phyloP scores from a whole-genome alignment of 805 yeast genomes.

The Middelhovenomyces tepae region DNA sequence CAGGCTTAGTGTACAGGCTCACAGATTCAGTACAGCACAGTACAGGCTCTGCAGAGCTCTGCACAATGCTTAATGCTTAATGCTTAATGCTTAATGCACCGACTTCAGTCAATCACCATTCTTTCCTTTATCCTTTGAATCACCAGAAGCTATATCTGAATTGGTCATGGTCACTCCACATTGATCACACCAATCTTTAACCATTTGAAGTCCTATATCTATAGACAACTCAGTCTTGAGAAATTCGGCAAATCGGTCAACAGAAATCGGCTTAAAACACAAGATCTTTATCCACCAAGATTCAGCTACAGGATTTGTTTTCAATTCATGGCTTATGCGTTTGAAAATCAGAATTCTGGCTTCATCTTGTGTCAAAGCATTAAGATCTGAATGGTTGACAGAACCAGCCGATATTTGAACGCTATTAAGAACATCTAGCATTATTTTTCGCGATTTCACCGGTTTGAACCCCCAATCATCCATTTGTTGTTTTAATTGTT shows the following conservation, averaged over 20 bases:
- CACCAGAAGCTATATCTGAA: too few species aligned
- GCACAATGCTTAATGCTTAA: too few species aligned
- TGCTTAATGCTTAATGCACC: too few species aligned
- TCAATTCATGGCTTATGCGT: conserved; percentile 5
- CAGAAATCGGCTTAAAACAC: conserved; percentile 8
- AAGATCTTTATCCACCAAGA: conserved; percentile 12
- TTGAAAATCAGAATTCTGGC: conserved; percentile 5
- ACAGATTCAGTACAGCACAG: too few species aligned
- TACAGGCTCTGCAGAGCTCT: too few species aligned
- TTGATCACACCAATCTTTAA: conserved; percentile 10
- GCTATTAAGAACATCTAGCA: conserved; percentile 9
- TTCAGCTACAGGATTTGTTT: conserved; percentile 7
- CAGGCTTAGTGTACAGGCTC: too few species aligned
- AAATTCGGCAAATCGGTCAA: conserved; percentile 9
- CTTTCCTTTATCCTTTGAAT: too few species aligned
- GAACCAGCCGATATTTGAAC: too few species aligned
- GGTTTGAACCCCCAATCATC: conserved; percentile 12
- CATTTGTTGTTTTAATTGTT: too few species aligned
- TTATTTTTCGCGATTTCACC: conserved; percentile 2
- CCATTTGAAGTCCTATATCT: conserved; percentile 1
- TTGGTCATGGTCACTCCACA: too few species aligned
- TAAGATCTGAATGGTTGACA: too few species aligned
- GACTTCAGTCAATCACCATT: too few species aligned
- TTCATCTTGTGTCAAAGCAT: not conserved
- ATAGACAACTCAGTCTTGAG: conserved; percentile 2